Evolutionary conservation across 352 stramenopile species (phyloP), one percentile per base, ranked within the genome.

Genomic region (Phytophthora tubulina): DNA sequence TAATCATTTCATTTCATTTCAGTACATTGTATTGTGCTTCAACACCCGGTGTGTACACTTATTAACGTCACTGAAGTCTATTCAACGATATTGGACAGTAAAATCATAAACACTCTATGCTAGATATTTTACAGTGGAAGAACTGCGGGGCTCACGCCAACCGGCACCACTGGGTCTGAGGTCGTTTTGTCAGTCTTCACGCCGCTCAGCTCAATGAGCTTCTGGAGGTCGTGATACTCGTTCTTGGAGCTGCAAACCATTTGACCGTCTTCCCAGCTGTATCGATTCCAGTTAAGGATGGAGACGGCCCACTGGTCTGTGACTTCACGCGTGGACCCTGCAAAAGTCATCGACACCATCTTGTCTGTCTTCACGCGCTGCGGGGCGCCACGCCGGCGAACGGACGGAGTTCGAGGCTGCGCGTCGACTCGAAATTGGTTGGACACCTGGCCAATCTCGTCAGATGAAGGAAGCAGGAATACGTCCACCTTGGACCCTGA

Each of bases 241-340:
- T 92, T 73, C 68, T 91, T 94, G 73, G 84, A 80, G 63, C 83
- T 92, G 61, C 87, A 95, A 7, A 95, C 76, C 68, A 88, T 89
- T 80, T 90, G 76, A 17, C 86, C 74, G 33, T 94, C 88, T 55
- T 93, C 88, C 88, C 88, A 95, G 50, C 85, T 92, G 75, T 93
- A 92, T 53, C 86, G 85, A 65, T 91, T 95, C 88, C 88, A 95
- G 71, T 95, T 95, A 39, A 95, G 78, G 35, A 95, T 82, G 3
- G 81, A 91, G 30, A 93, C 48, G 9, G 88, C 88, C 88, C 88
- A 95, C 31, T 86, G 84, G 21, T 93, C 78, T 36, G 76, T 75
- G 45, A 94, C 70, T 49, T 90, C 81, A 3, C 73, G 67, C 6
- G 85, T 88, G 11, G 86, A 83, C 3, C 76, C 86, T 13, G 85